A percentile compares a stretch with the other conserved stretches of the same genome.
Evolutionary conservation across 768 basidiomycete genomes (phyloP).

Genomic region (Epithele typhae): DNA sequence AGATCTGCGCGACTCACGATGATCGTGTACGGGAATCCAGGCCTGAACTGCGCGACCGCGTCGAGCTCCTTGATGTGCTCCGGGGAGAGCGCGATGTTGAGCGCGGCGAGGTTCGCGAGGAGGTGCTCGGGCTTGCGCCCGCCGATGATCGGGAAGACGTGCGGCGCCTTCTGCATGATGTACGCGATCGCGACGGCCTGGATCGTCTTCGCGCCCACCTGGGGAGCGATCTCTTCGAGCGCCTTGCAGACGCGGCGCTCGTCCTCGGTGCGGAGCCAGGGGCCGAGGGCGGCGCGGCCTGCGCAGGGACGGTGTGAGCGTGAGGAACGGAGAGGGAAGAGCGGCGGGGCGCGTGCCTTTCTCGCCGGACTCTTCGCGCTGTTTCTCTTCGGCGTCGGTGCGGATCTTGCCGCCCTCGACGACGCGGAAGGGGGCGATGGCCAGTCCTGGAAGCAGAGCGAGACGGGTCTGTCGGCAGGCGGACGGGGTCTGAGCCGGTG

Average conservation of each 20-base stretch:
- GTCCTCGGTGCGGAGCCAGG: constrained; percentile 45
- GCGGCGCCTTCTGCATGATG: constrained; percentile 48
- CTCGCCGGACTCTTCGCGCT: constrained; percentile 23
- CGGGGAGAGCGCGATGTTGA: constrained; percentile 38
- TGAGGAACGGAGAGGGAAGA: neutral
- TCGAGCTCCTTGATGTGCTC: constrained; percentile 46
- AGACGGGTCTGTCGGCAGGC: no score
- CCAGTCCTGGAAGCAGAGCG: constrained; percentile 22
- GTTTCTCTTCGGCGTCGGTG: constrained; percentile 21
- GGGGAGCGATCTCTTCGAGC: constrained; percentile 45
- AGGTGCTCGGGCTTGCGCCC: constrained; percentile 50
- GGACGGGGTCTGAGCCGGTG: no score
- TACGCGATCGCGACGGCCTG: constrained; percentile 46
- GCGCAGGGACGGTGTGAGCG: constrained; percentile 9
- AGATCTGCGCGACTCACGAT: neutral
- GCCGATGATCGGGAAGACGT: constrained; percentile 37
- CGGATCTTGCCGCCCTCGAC: constrained; percentile 17
- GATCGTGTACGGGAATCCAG: constrained; percentile 37
- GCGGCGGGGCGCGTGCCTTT: constrained; percentile 7
- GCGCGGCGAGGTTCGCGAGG: constrained; percentile 43
- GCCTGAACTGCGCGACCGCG: constrained; percentile 36
- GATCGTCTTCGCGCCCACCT: constrained; percentile 35
- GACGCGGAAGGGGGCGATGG: constrained; percentile 21
- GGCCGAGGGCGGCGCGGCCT: constrained; percentile 33
- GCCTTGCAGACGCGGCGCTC: constrained; percentile 39